Evolutionary conservation across 75 land plant species (phyloP).

Genomic region (Sequoia sempervirens): DNA sequence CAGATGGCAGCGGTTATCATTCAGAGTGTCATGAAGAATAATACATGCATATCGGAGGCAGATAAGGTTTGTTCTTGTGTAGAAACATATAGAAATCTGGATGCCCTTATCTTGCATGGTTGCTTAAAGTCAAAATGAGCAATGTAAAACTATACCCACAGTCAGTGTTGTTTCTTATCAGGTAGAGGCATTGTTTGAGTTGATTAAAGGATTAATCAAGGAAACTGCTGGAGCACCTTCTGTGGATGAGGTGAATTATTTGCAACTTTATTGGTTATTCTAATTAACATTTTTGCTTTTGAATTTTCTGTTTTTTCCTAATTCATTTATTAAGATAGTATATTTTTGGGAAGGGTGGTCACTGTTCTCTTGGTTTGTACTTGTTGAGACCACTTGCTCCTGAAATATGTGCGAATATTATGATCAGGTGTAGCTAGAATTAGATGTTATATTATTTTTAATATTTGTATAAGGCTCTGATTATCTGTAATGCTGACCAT

Average conservation of each 20-base stretch:
- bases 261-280: not conserved
- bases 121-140: not conserved
- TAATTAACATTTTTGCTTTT: not conserved
- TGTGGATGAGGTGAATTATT: slow-evolving; percentile 57
- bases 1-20: slow-evolving; percentile 90
- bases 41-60: slow-evolving; percentile 66
- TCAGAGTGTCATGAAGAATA: slow-evolving; percentile 88
- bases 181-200: slow-evolving; percentile 94
- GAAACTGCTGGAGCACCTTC: slow-evolving; percentile 66
- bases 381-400: not conserved
- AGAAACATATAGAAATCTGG: not conserved
- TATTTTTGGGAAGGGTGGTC: not conserved
- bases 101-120: not conserved
- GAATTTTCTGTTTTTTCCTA: not conserved
- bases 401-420: not conserved
- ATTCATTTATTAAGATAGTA: not conserved
- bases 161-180: slow-evolving; percentile 18
- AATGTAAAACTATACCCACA: not conserved
- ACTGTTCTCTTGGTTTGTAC: not conserved
- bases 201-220: slow-evolving; percentile 83
- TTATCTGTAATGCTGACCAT: not conserved
- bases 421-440: not conserved
- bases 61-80: slow-evolving; percentile 56
- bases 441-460: not conserved
- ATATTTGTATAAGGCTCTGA: not conserved